A percentile compares a stretch with the other conserved stretches of the same genome.
Evolutionary conservation across 768 basidiomycete species (phyloP).

Genomic region (Cystoderma amianthinum): DNA sequence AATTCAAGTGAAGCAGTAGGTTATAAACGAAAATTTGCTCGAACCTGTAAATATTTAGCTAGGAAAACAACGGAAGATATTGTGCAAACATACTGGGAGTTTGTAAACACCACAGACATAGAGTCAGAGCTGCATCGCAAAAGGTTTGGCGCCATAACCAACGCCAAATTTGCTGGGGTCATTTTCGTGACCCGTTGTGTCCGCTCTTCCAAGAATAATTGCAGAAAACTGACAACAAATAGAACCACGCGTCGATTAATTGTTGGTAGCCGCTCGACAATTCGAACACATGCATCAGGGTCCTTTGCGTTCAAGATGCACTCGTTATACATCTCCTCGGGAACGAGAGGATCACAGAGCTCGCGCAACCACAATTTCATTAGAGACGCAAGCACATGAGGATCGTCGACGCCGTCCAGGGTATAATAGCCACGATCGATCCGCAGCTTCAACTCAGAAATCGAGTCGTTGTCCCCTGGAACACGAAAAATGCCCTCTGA

Average conservation of each 20-base stretch:
- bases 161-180: conserved; percentile 82
- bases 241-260: conserved; percentile 82
- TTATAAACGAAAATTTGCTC: conserved; percentile 88
- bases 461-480: conserved; percentile 84
- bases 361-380: conserved; percentile 94
- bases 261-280: conserved; percentile 74
- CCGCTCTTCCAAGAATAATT: conserved; percentile 78
- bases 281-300: conserved; percentile 61
- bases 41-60: conserved; percentile 40
- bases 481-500: conserved; percentile 91
- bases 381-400: conserved; percentile 82
- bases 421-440: conserved; percentile 92
- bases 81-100: conserved; percentile 67
- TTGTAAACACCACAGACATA: conserved; percentile 87
- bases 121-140: conserved; percentile 81
- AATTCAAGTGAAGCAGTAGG: conserved; percentile 73
- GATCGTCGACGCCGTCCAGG: conserved; percentile 84
- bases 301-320: conserved; percentile 68
- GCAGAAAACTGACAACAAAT: conserved; percentile 87
- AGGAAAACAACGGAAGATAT: conserved; percentile 1
- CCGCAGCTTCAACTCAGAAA: conserved; percentile 82
- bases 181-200: conserved; percentile 76
- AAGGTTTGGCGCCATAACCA: conserved; percentile 91
- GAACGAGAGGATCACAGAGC: conserved; percentile 86
- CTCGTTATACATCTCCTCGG: conserved; percentile 87